Evolutionary conservation across 2,329 filamentous ascomycete genomes (phyloP).

Genomic region (Talaromyces albobiverticillius): DNA sequence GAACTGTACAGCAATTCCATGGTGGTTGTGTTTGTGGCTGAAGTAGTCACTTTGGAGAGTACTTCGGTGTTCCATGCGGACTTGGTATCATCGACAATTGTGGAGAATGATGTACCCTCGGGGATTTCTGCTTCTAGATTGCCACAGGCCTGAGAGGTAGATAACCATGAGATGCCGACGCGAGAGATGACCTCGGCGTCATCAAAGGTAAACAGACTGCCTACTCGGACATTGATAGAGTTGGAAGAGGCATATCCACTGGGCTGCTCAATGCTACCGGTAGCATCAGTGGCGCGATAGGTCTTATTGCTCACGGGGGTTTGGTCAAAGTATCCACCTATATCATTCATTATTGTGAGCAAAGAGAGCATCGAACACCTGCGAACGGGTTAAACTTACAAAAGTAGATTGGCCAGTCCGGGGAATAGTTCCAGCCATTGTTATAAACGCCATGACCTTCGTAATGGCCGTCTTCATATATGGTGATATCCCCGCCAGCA

Average conservation of each 20-base stretch:
- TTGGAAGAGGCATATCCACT: conserved; percentile 34
- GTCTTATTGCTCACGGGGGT: conserved; percentile 28
- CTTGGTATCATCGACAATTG: conserved; percentile 51
- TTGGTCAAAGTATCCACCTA: conserved; percentile 60
- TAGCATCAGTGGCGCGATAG: conserved; percentile 26
- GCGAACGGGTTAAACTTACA: conserved; percentile 59
- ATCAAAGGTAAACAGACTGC: conserved; percentile 53
- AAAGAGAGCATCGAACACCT: no score
- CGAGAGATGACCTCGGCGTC: conserved; percentile 50
- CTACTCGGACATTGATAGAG: conserved; percentile 44
- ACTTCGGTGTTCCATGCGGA: conserved; percentile 62
- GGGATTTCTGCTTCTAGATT: conserved; percentile 69
- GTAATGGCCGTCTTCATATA: conserved; percentile 60
- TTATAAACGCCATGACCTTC: conserved; percentile 65
- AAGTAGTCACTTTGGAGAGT: conserved; percentile 69
- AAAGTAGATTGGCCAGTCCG: conserved; percentile 56
- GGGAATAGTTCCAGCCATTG: conserved; percentile 65
- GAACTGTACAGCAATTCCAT: conserved; percentile 64
- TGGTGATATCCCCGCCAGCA: conserved; percentile 61
- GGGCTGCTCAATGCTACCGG: conserved; percentile 27
- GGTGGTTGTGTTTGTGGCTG: conserved; percentile 59
- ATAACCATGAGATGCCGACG: conserved; percentile 69
- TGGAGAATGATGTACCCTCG: conserved; percentile 59
- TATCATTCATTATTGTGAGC: conserved; percentile 24
- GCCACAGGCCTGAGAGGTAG: conserved; percentile 63